Conservation (phyloP, 176 grass and related monocot species). For the Bolboschoenus planiculmis region DNA sequence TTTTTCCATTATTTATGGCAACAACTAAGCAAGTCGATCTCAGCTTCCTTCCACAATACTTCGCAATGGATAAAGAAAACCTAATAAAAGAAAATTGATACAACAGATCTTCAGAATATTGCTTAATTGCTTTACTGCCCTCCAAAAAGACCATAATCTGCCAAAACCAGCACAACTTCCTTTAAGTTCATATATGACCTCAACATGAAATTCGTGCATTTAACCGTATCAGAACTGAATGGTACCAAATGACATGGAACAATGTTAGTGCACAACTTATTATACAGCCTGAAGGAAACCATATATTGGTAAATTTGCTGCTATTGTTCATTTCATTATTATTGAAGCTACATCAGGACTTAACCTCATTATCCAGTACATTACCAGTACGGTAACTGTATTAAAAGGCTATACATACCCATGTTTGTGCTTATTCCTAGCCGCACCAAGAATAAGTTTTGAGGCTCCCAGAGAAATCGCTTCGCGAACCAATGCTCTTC, state of each 20-base stretch:
- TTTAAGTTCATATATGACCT: background rate
- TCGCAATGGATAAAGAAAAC: conserved; percentile 56
- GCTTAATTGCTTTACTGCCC: background rate
- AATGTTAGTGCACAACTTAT: background rate
- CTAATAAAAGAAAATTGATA: conserved; percentile 27
- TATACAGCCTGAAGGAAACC: background rate
- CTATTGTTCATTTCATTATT: background rate
- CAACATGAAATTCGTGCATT: background rate
- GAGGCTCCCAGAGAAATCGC: conserved; percentile 52
- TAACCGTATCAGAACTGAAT: background rate
- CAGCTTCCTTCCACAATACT: conserved; percentile 87
- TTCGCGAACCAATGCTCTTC: conserved; percentile 70
- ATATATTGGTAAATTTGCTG: background rate
- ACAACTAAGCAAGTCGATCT: conserved; percentile 51
- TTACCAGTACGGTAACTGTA: background rate
- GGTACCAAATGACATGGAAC: background rate
- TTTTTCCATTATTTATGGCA: conserved; percentile 76
- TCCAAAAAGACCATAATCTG: background rate
- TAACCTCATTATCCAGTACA: background rate
- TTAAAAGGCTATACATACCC: conserved; percentile 32
- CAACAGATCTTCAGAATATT: conserved; percentile 7
- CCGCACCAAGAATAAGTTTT: conserved; percentile 60
- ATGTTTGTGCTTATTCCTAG: conserved; percentile 46
- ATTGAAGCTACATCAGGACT: background rate
- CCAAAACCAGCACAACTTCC: background rate